These are phyloP conservation scores for Pythium sp. DNA, from an alignment of 352 stramenopile species.

Conservation along the genomic window DNA sequence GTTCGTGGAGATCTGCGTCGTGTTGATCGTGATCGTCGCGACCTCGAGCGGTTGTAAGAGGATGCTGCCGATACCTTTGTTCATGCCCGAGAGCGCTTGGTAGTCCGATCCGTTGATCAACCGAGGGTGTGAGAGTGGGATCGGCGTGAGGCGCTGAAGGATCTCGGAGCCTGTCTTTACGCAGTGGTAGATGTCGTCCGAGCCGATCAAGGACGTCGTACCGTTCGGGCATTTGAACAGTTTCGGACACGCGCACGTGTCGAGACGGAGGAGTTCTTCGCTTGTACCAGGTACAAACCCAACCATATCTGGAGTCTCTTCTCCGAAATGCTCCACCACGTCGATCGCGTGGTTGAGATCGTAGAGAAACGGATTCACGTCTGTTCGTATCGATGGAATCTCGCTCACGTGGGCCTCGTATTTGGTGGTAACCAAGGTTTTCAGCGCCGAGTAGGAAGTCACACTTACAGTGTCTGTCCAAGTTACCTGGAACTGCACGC, in stretches of 20 bases:
- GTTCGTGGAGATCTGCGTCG: constrained; percentile 87
- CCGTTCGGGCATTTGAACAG: constrained; percentile 95
- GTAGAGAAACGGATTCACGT: constrained; percentile 91
- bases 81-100: constrained; percentile 67
- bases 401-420: constrained; percentile 31
- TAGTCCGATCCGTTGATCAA: constrained; percentile 67
- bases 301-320: constrained; percentile 76
- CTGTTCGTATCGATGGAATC: constrained; percentile 24
- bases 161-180: constrained; percentile 89
- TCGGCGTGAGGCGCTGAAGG: constrained; percentile 79
- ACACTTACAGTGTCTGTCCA: constrained; percentile 67
- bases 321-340: constrained; percentile 84
- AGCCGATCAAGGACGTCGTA: constrained; percentile 68
- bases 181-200: constrained; percentile 85
- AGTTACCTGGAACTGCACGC: constrained; percentile 61
- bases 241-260: constrained; percentile 92
- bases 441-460: constrained; percentile 75
- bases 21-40: constrained; percentile 91
- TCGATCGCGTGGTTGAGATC: constrained; percentile 88
- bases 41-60: constrained; percentile 89
- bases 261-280: constrained; percentile 63
- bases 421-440: constrained; percentile 39
- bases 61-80: constrained; percentile 60
- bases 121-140: constrained; percentile 57
- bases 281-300: constrained; percentile 44